These are phyloP conservation scores for Venturiaceae sp. DNA, from an alignment of 2,329 filamentous ascomycete genomes.

Conservation along the genomic window DNA sequence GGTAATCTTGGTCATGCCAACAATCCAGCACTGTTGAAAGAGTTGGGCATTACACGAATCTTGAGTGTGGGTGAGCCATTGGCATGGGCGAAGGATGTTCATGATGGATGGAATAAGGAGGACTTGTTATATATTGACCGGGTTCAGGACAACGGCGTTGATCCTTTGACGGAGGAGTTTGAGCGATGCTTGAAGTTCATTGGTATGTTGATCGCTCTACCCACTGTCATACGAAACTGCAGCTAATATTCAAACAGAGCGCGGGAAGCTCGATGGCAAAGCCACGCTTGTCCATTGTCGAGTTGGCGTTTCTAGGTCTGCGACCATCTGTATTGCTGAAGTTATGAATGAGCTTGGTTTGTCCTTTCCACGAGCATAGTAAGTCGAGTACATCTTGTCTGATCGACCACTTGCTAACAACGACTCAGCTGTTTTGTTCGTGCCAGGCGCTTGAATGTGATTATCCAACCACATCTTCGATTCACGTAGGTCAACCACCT, in stretches of 20 bases:
- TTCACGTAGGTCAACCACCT: conserved; percentile 54
- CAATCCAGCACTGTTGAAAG: conserved; percentile 71
- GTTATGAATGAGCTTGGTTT: conserved; percentile 77
- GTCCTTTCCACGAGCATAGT: conserved; percentile 85
- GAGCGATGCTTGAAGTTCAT: conserved; percentile 83
- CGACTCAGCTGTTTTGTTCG: conserved; percentile 69
- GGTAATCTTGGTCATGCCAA: conserved; percentile 91
- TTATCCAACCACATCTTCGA: conserved; percentile 91
- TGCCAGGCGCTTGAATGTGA: conserved; percentile 86
- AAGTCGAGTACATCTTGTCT: conserved; percentile 21
- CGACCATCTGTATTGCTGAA: conserved; percentile 98
- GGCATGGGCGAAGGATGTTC: conserved; percentile 46
- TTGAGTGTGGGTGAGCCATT: conserved; percentile 87
- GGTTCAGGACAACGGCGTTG: conserved; percentile 95
- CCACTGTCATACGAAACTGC: background rate
- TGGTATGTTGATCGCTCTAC: conserved; percentile 46
- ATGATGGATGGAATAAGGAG: conserved; percentile 56
- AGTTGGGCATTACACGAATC: conserved; percentile 76
- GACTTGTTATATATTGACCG: conserved; percentile 74
- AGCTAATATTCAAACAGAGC: conserved; percentile 45
- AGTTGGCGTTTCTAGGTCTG: conserved; percentile 88
- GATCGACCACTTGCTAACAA: conserved; percentile 9
- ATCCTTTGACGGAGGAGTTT: conserved; percentile 81
- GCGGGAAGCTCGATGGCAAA: conserved; percentile 63
- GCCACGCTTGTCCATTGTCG: conserved; percentile 94